Percentiles rank a stretch among this genome's conserved stretches.
phyloP scores from a whole-genome alignment of 73 alveolate genomes.

The Tetrahymena malaccensis region DNA sequence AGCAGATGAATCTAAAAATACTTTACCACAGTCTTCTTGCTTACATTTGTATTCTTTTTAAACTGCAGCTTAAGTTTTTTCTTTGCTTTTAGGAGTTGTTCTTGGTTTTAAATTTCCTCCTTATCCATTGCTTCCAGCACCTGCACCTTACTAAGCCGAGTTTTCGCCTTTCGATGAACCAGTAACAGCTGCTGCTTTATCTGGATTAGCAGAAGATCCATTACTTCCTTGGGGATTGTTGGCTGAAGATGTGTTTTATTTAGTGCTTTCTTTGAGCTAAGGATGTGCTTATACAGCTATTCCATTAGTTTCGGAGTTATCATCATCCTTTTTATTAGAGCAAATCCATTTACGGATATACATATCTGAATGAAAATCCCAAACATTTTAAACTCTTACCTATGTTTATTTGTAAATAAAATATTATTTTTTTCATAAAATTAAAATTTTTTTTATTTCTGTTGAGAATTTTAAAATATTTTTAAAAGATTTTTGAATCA shows the following conservation, averaged over 20 bases:
- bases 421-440: background rate
- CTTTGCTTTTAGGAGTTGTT: background rate
- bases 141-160: background rate
- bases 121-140: background rate
- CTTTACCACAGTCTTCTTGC: slow-evolving; percentile 81
- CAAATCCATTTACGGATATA: background rate
- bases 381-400: background rate
- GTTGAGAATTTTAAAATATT: background rate
- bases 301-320: background rate
- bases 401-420: background rate
- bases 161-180: background rate
- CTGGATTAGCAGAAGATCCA: background rate
- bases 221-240: background rate
- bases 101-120: background rate
- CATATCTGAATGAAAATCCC: background rate
- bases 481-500: background rate
- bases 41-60: slow-evolving; percentile 77
- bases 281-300: background rate
- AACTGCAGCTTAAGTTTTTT: background rate
- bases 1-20: slow-evolving; percentile 78
- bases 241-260: background rate
- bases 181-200: background rate
- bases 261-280: background rate
- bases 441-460: too few species aligned
- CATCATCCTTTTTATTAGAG: background rate